Conservation (phyloP, 371 early-diverging fungal genomes). For the Capillidium heterosporum region DNA sequence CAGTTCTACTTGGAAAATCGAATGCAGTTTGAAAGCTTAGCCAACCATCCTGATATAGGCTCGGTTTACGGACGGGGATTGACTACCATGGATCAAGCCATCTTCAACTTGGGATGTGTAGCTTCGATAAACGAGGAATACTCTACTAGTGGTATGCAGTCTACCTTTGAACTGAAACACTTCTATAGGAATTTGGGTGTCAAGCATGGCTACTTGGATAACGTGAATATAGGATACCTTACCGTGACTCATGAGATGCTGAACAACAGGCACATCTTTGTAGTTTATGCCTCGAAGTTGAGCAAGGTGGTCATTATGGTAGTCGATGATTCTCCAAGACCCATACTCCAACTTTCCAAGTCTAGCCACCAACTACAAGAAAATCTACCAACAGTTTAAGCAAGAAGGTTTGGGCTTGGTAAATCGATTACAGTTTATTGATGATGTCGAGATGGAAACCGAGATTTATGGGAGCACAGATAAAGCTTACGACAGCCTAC, state of each 20-base stretch:
- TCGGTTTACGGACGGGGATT: constrained; percentile 87
- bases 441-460: not conserved
- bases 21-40: constrained; percentile 48
- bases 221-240: constrained; percentile 32
- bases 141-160: not conserved
- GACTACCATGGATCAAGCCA: constrained; percentile 53
- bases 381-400: not conserved
- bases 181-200: constrained; percentile 24
- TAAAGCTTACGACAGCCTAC: constrained; percentile 13
- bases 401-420: not conserved
- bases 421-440: not conserved
- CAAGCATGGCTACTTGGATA: constrained; percentile 17
- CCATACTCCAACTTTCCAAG: not conserved
- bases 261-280: constrained; percentile 56
- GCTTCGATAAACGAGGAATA: constrained; percentile 19
- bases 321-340: not conserved
- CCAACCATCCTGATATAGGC: constrained; percentile 73
- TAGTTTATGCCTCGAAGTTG: constrained; percentile 38
- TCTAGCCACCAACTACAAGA: not conserved
- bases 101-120: constrained; percentile 48
- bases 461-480: constrained; percentile 5
- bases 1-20: constrained; percentile 42
- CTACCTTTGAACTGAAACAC: constrained; percentile 14
- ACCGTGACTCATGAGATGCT: constrained; percentile 45
- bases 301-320: not conserved